Percentiles rank a stretch among this genome's conserved stretches.
These are phyloP conservation scores for Lentinula edodes DNA, from an alignment of 768 basidiomycete genomes.

Conservation along the genomic window DNA sequence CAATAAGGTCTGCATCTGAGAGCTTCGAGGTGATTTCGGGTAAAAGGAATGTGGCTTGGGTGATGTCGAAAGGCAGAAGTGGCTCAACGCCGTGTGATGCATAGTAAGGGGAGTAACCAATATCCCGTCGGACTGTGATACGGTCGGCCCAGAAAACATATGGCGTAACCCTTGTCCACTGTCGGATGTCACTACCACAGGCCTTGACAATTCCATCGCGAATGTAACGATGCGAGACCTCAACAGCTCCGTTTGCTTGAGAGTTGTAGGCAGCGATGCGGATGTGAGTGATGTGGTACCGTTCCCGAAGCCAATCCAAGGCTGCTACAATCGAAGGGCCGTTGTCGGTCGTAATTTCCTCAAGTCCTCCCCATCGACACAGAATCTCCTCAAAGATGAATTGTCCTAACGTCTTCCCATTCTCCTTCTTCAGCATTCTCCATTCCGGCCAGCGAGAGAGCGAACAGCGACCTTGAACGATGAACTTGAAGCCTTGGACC, in stretches of 20 bases:
- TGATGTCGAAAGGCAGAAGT: constrained; percentile 21
- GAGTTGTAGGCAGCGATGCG: constrained; percentile 37
- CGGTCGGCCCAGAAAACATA: constrained; percentile 25
- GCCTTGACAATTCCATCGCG: constrained; percentile 24
- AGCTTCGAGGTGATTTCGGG: constrained; percentile 17
- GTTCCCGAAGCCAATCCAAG: constrained; percentile 13
- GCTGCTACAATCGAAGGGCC: constrained; percentile 24
- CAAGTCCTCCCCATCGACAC: constrained; percentile 26
- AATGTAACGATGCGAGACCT: constrained; percentile 23
- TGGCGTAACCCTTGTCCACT: constrained; percentile 24
- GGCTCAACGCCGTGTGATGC: constrained; percentile 8
- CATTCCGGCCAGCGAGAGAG: too few species aligned
- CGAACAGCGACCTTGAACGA: too few species aligned
- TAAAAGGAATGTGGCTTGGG: constrained; percentile 11
- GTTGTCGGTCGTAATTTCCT: constrained; percentile 35
- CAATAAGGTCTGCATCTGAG: not conserved
- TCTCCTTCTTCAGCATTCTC: too few species aligned
- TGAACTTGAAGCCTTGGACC: too few species aligned
- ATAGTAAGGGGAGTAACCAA: constrained; percentile 27
- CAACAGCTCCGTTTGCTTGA: constrained; percentile 27
- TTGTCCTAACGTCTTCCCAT: too few species aligned
- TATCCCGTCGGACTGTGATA: constrained; percentile 17
- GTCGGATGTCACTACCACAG: constrained; percentile 18
- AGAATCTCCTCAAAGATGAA: constrained; percentile 7
- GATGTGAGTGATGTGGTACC: constrained; percentile 20